phyloP scores from a whole-genome alignment of 441 rosid genomes.

The Corymbia citriodora region DNA sequence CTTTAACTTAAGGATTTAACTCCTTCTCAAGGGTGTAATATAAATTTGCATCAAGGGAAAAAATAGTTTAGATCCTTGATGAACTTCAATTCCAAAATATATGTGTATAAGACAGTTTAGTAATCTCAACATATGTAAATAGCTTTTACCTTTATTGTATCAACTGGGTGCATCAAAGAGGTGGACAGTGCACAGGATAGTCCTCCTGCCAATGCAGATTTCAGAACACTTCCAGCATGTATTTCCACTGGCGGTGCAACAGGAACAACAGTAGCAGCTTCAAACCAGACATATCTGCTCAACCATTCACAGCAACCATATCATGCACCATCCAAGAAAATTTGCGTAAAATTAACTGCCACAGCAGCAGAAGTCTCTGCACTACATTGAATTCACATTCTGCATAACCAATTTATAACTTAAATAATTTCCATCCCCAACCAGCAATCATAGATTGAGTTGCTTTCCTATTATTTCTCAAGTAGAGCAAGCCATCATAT shows the following conservation, averaged over 20 bases:
- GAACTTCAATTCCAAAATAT: background rate
- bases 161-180: slow-evolving; percentile 84
- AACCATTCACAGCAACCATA: background rate
- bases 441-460: background rate
- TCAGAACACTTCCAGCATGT: slow-evolving; percentile 83
- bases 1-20: background rate
- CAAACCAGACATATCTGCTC: slow-evolving; percentile 87
- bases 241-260: slow-evolving; percentile 91
- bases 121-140: background rate
- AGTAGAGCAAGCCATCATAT: background rate
- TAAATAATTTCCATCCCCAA: background rate
- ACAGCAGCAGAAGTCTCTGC: background rate
- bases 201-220: slow-evolving; percentile 98
- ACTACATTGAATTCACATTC: background rate
- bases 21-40: background rate
- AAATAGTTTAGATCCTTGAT: background rate
- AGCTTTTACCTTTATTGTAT: slow-evolving; percentile 70
- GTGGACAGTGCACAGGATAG: slow-evolving; percentile 91
- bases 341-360: background rate
- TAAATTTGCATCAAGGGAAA: background rate
- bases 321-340: background rate
- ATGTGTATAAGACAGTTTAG: background rate
- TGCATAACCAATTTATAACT: background rate
- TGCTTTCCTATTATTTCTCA: background rate
- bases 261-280: slow-evolving; percentile 95